A percentile compares a stretch with the other conserved stretches of the same genome.
Evolutionary conservation across 495 filamentous ascomycete species (phyloP).

Genomic region (Xylona heveae): DNA sequence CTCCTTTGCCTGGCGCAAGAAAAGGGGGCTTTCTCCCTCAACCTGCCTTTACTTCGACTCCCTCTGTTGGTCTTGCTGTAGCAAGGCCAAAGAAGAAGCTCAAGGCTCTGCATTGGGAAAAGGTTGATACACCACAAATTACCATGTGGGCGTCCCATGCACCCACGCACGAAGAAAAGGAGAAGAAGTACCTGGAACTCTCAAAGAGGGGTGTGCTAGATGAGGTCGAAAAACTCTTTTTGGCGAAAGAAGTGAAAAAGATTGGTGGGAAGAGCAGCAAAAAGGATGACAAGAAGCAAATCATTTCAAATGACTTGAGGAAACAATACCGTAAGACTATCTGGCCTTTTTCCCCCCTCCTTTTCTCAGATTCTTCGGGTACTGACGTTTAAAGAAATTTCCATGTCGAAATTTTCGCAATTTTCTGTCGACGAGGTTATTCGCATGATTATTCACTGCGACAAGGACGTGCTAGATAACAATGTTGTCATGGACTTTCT

Average conservation of each 20-base stretch:
- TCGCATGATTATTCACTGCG: conserved; percentile 89
- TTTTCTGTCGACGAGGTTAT: conserved; percentile 62
- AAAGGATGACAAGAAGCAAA: conserved; percentile 89
- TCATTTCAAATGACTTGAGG: conserved; percentile 79
- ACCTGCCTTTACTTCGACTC: conserved; percentile 5
- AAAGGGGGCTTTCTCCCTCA: conserved; percentile 18
- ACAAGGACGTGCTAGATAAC: conserved; percentile 79
- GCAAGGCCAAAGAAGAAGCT: conserved; percentile 95
- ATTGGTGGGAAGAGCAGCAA: conserved; percentile 45
- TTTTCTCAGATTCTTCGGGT: not conserved
- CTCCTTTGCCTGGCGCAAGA: conserved; percentile 17
- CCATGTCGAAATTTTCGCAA: conserved; percentile 73
- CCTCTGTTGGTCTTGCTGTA: conserved; percentile 23
- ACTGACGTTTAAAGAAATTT: conserved; percentile 39
- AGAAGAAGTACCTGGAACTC: conserved; percentile 87
- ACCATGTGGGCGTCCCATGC: conserved; percentile 89
- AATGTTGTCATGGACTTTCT: conserved; percentile 94
- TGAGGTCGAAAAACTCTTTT: conserved; percentile 90
- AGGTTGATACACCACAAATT: conserved; percentile 80
- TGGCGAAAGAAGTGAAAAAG: conserved; percentile 91
- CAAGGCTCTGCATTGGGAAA: conserved; percentile 98
- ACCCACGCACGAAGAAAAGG: conserved; percentile 59
- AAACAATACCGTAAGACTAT: conserved; percentile 69
- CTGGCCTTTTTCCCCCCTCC: conserved; percentile 4
- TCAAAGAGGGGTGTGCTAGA: conserved; percentile 85